Percentiles rank a stretch among this genome's conserved stretches.
phyloP scores from a whole-genome alignment of 192 early-diverging fungal genomes.

The Backusella tarrabulga region DNA sequence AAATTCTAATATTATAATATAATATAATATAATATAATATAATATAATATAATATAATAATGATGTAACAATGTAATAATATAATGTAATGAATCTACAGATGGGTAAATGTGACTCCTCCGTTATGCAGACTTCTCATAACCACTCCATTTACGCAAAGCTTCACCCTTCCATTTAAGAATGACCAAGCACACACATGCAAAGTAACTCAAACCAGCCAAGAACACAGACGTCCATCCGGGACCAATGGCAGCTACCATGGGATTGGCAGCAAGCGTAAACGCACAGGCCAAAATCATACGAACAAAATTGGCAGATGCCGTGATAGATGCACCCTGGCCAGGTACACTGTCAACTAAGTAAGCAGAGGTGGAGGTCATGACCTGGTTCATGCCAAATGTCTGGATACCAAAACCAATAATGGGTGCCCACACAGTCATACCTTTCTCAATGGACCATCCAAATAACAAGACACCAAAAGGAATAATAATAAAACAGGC shows the following conservation, averaged over 20 bases:
- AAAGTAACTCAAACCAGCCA: slow-evolving; percentile 37
- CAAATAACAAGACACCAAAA: slow-evolving; percentile 44
- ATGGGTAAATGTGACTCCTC: background rate
- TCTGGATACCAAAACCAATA: slow-evolving; percentile 43
- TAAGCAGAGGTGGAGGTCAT: slow-evolving; percentile 37
- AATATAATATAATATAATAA: too few relatives aligned
- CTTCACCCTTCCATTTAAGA: slow-evolving; percentile 40
- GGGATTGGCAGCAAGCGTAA: slow-evolving; percentile 38
- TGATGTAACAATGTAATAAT: too few relatives aligned
- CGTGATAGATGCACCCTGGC: slow-evolving; percentile 43
- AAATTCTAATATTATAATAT: too few relatives aligned
- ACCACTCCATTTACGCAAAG: slow-evolving; percentile 28
- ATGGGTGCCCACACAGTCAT: slow-evolving; percentile 40
- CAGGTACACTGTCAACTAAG: slow-evolving; percentile 45
- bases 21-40: too few relatives aligned
- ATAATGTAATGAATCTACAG: background rate
- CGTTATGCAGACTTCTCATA: background rate
- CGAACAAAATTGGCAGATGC: slow-evolving; percentile 45
- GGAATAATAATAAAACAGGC: slow-evolving; percentile 43
- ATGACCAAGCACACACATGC: slow-evolving; percentile 36
- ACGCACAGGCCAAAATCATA: slow-evolving; percentile 41
- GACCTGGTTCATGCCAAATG: slow-evolving; percentile 45
- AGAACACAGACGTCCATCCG: slow-evolving; percentile 40
- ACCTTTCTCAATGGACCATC: slow-evolving; percentile 38
- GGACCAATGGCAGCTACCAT: slow-evolving; percentile 39